Evolutionary conservation across 2,329 filamentous ascomycete genomes (phyloP), one percentile per base, ranked within the genome.

Genomic region (Sclerotinia glacialis): DNA sequence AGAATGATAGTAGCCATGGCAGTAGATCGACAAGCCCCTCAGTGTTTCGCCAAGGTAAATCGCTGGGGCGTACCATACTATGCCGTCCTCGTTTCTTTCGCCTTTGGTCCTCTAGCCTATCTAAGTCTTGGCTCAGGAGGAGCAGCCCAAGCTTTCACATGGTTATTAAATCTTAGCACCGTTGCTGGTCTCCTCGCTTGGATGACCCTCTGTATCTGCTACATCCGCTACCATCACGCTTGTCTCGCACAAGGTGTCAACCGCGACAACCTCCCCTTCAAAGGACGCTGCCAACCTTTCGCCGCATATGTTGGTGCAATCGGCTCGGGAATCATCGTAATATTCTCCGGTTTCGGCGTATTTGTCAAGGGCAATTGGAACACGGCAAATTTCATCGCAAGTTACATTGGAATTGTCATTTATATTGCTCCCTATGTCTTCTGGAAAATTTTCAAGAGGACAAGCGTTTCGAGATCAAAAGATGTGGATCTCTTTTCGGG

Each of bases 1-100:
- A 86, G 90, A 72, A 85, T 91, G 34, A 80, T 92, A 7, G 86
- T 90, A 74, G 88, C 86, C 64, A 83, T 92, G 76, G 83, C 89
- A 0, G 80, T 88, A 7, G 86, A 83, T 64, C 85, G 86, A 8
- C 86, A 90, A 65, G 88, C 89, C 85, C 69, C 87, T 89, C 28
- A 82, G 80, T 72, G 82, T 64, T 83, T 84, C 76, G 79, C 81
- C 46, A 78, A 75, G 14, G 89, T 86, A n/a, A 88, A 83, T 52
- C 83, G 83, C 67, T 79, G 80, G 34, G 89, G 89, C 16, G 60
- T 65, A 77, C 50, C 88, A 1, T 89, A 87, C 68, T 78, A 83
- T 31, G 85, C 83, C 66, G 83, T 88, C 16, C 73, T 79, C 8
- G 77, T 85, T 18, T 84, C 83, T 61, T 77, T 78, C 11, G 76